Base-by-base conservation (phyloP, 371 early-diverging fungal species). In the Umbelopsis sp. region DNA sequence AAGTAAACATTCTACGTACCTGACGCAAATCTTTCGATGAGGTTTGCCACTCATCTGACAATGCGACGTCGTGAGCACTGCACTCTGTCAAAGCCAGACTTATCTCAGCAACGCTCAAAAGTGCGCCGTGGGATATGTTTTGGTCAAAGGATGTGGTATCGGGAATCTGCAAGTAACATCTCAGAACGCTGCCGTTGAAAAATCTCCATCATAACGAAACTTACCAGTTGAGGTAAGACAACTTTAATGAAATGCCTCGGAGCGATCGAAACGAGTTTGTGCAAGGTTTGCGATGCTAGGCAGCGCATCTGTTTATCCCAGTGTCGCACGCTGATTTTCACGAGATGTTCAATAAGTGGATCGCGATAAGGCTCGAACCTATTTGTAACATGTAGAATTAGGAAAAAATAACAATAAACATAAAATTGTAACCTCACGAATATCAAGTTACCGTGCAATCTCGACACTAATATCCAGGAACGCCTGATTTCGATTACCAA, bases 241-340 rank as follows among this genome's bases (percentile, higher is more conserved):
- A 29, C 70, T 5, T 76, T 69, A n/a, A 85, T 76, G 57, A 91
- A 86, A 67, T 85, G 86, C 8, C 72, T 77, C 11, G 90, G 78
- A 16, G 88, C 88, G 5, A 91, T 75, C 1, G 85, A 70, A 16
- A 86, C 87, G 9, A 96, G 76, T 14, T 74, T 80, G 20, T 84
- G 80, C 68, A 96, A 73, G 0, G 94, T 78, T 50, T 89, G 86
- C 1, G 94, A 89, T 0, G 92, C 93, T 22, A 96, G 78, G 1
- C 86, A 82, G 3, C 98, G 89, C 69, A 96, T 90, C 16, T 78
- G 68, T 63, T 86, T 80, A 72, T 98, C 98, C 98, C 98, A 98
- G 72, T 97, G 97, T 29, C 78, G 72, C 7, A 90, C 76, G 14
- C 89, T 91, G 9, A 79, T 70, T 0, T 75, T 74, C 4, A 89